Percentiles rank a stretch among this genome's conserved stretches.
phyloP scores from a whole-genome alignment of 192 early-diverging fungal species.

The Coemansia sp. region DNA sequence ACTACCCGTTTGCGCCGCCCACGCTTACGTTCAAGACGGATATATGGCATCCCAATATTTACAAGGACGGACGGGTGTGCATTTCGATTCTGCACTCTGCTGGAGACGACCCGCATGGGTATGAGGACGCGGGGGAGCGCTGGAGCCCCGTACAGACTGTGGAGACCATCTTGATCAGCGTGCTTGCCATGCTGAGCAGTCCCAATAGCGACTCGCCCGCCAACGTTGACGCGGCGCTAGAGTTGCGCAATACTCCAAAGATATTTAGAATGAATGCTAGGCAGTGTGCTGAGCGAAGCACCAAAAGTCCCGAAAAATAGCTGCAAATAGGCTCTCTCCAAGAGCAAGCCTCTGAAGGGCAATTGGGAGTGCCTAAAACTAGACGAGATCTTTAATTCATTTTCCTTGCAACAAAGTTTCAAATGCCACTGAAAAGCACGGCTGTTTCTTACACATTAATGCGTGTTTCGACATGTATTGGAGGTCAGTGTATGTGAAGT shows the following conservation, averaged over 20 bases:
- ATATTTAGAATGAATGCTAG: conserved; percentile 77
- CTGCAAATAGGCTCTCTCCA: too few relatives aligned
- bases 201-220: conserved; percentile 97
- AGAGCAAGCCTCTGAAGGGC: too few relatives aligned
- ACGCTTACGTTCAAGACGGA: conserved; percentile 79
- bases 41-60: conserved; percentile 97
- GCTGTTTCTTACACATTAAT: background rate
- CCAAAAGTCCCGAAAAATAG: background rate
- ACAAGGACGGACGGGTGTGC: conserved; percentile 86
- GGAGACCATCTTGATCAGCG: conserved; percentile 86
- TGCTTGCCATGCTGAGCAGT: conserved; percentile 86
- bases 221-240: conserved; percentile 92
- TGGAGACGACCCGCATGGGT: conserved; percentile 89
- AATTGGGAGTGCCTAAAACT: background rate
- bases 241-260: conserved; percentile 68
- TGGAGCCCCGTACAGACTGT: conserved; percentile 97
- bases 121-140: conserved; percentile 85
- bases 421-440: too few relatives aligned
- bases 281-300: conserved; percentile 54
- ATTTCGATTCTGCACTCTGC: conserved; percentile 90
- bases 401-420: background rate
- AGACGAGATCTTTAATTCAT: background rate
- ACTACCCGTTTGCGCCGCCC: conserved; percentile 88
- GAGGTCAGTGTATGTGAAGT: background rate
- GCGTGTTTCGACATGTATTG: background rate